Conservation (phyloP, 2,329 filamentous ascomycete genomes). For the Aspergillus sclerotialis region DNA sequence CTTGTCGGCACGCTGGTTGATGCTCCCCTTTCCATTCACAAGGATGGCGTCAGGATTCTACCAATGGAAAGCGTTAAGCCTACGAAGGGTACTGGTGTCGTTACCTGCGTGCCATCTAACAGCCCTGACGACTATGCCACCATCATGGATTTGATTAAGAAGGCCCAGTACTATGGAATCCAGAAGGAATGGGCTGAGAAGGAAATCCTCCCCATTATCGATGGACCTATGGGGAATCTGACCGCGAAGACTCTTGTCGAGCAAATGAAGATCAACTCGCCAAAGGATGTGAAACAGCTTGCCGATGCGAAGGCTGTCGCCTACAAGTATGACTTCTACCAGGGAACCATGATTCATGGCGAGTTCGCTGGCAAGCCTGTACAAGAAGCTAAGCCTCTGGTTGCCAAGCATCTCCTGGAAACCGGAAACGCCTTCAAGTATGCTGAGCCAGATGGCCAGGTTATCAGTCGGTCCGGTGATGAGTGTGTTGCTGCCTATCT, state of each 20-base stretch:
- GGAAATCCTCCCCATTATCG: constrained; percentile 81
- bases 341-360: constrained; percentile 80
- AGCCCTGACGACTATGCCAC: constrained; percentile 94
- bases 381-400: constrained; percentile 77
- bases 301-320: constrained; percentile 91
- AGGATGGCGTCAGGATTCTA: constrained; percentile 74
- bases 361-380: constrained; percentile 85
- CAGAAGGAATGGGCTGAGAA: constrained; percentile 93
- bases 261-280: constrained; percentile 91
- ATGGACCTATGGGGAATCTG: constrained; percentile 77
- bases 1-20: constrained; percentile 83
- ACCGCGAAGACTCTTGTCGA: constrained; percentile 79
- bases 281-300: constrained; percentile 86
- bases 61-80: constrained; percentile 93
- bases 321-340: constrained; percentile 97
- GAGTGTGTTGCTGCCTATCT: constrained; percentile 89
- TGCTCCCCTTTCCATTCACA: constrained; percentile 82
- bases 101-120: constrained; percentile 92
- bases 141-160: constrained; percentile 80
- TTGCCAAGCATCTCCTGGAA: constrained; percentile 69
- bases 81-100: constrained; percentile 92
- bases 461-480: constrained; percentile 82
- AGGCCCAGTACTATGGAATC: constrained; percentile 92
- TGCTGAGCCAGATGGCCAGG: constrained; percentile 84
- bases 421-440: constrained; percentile 79